Base-by-base conservation (phyloP, 2,329 filamentous ascomycete genomes). In the Sarocladium brachiariae region DNA sequence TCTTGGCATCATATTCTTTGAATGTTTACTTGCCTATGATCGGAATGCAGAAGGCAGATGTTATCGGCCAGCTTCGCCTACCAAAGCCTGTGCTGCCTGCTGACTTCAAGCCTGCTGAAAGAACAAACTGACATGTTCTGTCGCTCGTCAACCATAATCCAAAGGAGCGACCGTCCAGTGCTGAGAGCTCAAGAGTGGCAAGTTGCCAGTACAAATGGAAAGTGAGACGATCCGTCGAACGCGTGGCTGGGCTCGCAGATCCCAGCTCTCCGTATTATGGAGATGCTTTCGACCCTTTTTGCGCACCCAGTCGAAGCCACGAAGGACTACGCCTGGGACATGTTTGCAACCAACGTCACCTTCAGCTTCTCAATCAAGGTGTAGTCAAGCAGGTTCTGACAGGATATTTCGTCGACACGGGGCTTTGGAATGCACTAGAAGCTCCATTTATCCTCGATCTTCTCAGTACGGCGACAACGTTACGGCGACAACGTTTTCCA, bases 1-100 rank as follows among this genome's bases (percentile, higher is more conserved):
- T 0, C 75, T 99, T 37, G 93, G 93, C 0, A 87, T 99, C 55
- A 97, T 99, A 52, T 95, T 99, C 70, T 97, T 96, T 58, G 93
- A 99, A 99, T 99, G 93, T 95, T 61, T 91, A 84, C 56, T 68
- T 73, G 30, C 75, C 80, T 0, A 78, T 84, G 68, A 73, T 84
- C 63, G 81, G 81, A 4, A 84, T 85, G 80, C 77, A 85, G 58
- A 76, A 82, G 55, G 79, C 78, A 2, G 68, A 76, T 49, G 78
- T 83, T 3, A 74, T 96, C 24, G 78, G 85, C 49, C 72, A 78
- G 50, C 75, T 96, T 37, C 80, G 89, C 41, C 77, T 83, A 57
- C 79, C 81, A 34, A 73, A 81, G 11, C 84, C 89, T 34, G 67
- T 71, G 4, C 74, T 97, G 24, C 92, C 93, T 1, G 58, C 73